These are phyloP conservation scores for Podosphaera xanthii DNA, from an alignment of 2,329 filamentous ascomycete genomes.

Conservation along the genomic window DNA sequence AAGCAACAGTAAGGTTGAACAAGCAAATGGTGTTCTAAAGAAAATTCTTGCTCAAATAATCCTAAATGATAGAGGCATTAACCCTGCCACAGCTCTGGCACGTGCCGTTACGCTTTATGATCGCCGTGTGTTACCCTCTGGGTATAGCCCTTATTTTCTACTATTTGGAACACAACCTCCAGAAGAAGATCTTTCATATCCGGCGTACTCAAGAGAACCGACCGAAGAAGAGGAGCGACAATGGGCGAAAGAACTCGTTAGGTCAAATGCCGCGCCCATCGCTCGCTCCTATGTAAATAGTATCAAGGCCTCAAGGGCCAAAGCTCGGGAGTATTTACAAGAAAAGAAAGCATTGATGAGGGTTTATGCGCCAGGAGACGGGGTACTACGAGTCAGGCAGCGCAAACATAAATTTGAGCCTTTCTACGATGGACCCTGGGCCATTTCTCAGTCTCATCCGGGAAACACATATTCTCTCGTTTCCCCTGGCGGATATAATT, in stretches of 20 bases:
- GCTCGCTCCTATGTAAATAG: not conserved
- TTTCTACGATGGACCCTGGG: not conserved
- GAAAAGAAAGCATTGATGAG: too few species aligned
- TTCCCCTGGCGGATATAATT: too few species aligned
- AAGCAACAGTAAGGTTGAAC: not conserved
- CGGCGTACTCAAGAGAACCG: not conserved
- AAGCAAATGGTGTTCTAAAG: not conserved
- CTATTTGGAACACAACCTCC: not conserved
- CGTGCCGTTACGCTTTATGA: not conserved
- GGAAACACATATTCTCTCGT: too few species aligned
- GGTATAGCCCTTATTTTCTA: not conserved
- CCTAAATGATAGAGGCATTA: too few species aligned
- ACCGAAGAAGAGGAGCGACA: not conserved
- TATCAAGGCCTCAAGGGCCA: not conserved
- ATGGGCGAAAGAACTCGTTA: not conserved
- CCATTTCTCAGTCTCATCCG: too few species aligned
- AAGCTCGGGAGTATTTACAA: too few species aligned
- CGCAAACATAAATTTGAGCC: not conserved
- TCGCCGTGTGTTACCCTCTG: not conserved
- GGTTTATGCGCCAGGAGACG: too few species aligned
- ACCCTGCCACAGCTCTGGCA: not conserved
- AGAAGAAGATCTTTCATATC: not conserved
- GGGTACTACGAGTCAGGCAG: not conserved
- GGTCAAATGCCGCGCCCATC: not conserved
- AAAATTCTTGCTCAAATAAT: not conserved